These are phyloP conservation scores for Avicennia marina DNA, from an alignment of 257 asterid species.

Conservation along the genomic window DNA sequence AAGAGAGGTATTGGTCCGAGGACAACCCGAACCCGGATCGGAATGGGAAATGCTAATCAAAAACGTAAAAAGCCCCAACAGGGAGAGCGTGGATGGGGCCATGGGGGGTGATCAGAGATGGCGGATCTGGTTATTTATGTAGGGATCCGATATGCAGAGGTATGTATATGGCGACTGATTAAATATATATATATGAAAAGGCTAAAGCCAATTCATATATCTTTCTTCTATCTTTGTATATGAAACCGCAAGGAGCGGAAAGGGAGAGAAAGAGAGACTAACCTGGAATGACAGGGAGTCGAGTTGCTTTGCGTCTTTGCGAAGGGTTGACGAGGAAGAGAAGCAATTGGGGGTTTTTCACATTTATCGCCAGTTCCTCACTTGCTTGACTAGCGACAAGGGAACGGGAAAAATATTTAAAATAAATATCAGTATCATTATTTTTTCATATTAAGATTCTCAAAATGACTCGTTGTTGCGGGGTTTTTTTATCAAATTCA, in stretches of 20 bases:
- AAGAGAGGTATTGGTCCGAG: slow-evolving; percentile 47
- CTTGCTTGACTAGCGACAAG: too few species aligned
- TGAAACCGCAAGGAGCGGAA: background rate
- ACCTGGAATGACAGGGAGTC: slow-evolving; percentile 18
- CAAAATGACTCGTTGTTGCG: too few species aligned
- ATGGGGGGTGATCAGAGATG: slow-evolving; percentile 29
- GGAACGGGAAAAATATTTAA: too few species aligned
- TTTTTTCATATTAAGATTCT: too few species aligned
- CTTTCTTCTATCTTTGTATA: background rate
- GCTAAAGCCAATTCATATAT: slow-evolving; percentile 5
- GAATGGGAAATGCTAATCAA: slow-evolving; percentile 35
- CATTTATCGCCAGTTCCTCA: slow-evolving; percentile 2
- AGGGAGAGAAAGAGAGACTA: slow-evolving; percentile 5
- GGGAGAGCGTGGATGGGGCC: slow-evolving; percentile 29
- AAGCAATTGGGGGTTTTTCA: slow-evolving; percentile 19
- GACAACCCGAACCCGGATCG: slow-evolving; percentile 55
- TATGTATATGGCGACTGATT: background rate
- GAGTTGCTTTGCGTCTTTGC: slow-evolving; percentile 18
- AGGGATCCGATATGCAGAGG: slow-evolving; percentile 20
- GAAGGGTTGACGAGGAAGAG: slow-evolving; percentile 20
- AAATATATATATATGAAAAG: background rate
- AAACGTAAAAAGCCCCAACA: slow-evolving; percentile 28
- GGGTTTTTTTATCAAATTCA: too few species aligned
- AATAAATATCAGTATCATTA: too few species aligned
- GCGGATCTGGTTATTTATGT: slow-evolving; percentile 32